Conservation (phyloP, 352 stramenopile species). For the Pythium plurisporium region DNA sequence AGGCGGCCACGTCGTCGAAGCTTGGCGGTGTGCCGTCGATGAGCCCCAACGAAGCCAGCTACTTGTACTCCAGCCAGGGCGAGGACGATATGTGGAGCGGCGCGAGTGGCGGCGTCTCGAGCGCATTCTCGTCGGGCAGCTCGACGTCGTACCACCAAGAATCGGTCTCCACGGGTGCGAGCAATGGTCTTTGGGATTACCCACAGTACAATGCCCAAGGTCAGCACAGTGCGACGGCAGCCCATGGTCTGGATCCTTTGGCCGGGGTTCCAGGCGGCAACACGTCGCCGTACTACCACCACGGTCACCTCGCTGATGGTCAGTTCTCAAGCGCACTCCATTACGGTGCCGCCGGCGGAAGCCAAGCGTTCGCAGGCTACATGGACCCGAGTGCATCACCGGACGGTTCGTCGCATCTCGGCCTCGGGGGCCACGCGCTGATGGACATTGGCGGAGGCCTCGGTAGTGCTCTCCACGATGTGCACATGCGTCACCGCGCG, state of each 20-base stretch:
- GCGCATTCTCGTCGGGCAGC: slow-evolving; percentile 8
- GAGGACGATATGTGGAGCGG: slow-evolving; percentile 24
- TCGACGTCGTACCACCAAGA: slow-evolving; percentile 19
- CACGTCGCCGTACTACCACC: slow-evolving; percentile 15
- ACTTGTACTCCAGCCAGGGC: slow-evolving; percentile 13
- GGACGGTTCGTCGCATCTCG: slow-evolving; percentile 5
- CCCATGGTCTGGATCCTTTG: slow-evolving; percentile 9
- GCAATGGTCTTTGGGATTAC: slow-evolving; percentile 16
- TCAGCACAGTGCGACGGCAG: not conserved
- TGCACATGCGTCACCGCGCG: slow-evolving; percentile 64
- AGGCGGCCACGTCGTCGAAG: not conserved
- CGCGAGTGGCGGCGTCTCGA: slow-evolving; percentile 6
- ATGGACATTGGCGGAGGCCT: slow-evolving; percentile 13
- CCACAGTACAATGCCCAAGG: slow-evolving; percentile 5
- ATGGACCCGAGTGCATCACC: slow-evolving; percentile 13
- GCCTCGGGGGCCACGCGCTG: slow-evolving; percentile 6
- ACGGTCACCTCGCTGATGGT: slow-evolving; percentile 8
- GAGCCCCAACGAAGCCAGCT: slow-evolving; percentile 10
- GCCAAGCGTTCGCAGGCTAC: slow-evolving; percentile 13
- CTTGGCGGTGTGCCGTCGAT: slow-evolving; percentile 2
- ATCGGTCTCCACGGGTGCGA: slow-evolving; percentile 6
- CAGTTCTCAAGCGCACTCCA: slow-evolving; percentile 15
- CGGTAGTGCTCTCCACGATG: slow-evolving; percentile 20
- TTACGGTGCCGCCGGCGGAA: slow-evolving; percentile 1
- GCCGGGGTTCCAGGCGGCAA: not conserved